Base-by-base conservation (phyloP, 805 yeast species). In the Cyberlindnera misumaiensis region DNA sequence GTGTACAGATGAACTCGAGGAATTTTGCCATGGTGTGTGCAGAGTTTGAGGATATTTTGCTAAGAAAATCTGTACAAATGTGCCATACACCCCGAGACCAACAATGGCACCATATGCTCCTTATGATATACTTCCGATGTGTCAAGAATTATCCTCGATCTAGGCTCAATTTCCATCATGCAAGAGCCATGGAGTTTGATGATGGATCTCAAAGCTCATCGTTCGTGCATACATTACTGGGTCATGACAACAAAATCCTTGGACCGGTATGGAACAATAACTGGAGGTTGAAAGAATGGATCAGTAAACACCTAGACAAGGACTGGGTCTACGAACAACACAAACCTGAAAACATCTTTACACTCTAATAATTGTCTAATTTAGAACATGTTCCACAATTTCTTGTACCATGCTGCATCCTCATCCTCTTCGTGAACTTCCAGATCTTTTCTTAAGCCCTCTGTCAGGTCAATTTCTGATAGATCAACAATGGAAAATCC, bases 11-110 rank as follows among this genome's bases (percentile, higher is more conserved):
- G 58, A 34, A 55, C 25, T 72, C 75, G 2, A 54, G 75, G 31
- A 72, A 71, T 45, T 72, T 67, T 48, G 73, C 75, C 14, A 55
- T 58, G 33, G 60, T 70, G 3, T 68, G 73, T 43, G 67, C 72
- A 5, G 75, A 70, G 24, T 57, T 60, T 14, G 72, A 70, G 41
- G 75, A 71, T 42, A 48, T 56, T 13, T 44, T 72, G 13, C 31
- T 62, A 5, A 56, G 49, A 28, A 39, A 42, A 26, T 36, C 40
- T 1, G 36, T 50, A 26, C 60, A 36, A 24, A 29, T 18, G 16
- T 39, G 42, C 15, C 31, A 30, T 24, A 13, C 37, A 12, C 39
- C 34, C 12, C 16, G 8, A 6, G 47, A 46, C 28, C 39, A 37
- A 22, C 34, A 30, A 3, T 51, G 52, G 45, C 38, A 41, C 30